Evolutionary conservation across 1,139 yeast genomes (phyloP).

Genomic region (Suhomyces taliae): DNA sequence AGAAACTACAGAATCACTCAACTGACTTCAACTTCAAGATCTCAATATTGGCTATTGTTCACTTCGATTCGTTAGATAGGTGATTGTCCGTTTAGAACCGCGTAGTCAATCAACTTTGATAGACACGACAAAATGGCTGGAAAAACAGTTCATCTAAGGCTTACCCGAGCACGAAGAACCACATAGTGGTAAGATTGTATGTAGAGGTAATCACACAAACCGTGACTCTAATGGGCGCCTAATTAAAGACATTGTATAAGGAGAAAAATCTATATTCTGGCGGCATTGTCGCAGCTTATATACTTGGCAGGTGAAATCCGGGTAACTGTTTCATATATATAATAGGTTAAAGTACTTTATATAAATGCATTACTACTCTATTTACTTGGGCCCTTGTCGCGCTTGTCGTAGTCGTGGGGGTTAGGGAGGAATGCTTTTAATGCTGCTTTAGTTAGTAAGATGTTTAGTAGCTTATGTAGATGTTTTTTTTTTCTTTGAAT

Average conservation of each 20-base stretch:
- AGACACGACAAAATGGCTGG: constrained; percentile 65
- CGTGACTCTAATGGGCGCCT: constrained; percentile 98
- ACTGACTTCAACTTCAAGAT: no score
- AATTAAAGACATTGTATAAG: constrained; percentile 70
- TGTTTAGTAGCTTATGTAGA: constrained; percentile 8
- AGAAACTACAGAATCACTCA: no score
- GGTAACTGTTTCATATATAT: constrained; percentile 20
- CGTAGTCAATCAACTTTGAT: constrained; percentile 50
- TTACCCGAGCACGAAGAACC: constrained; percentile 86
- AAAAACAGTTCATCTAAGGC: constrained; percentile 72
- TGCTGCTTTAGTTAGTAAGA: constrained; percentile 18
- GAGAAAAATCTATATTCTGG: constrained; percentile 22
- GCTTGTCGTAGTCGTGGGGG: constrained; percentile 56
- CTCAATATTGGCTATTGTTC: no score
- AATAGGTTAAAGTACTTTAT: background rate
- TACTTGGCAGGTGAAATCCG: constrained; percentile 15
- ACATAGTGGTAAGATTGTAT: constrained; percentile 48
- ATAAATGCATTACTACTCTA: background rate
- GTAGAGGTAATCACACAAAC: constrained; percentile 53
- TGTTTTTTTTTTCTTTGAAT: background rate
- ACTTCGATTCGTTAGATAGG: no score
- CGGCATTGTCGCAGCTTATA: background rate
- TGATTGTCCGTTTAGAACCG: constrained; percentile 68
- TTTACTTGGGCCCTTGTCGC: constrained; percentile 9
- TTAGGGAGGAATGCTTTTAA: constrained; percentile 56